Percentiles rank a stretch among this genome's conserved stretches.
These are phyloP conservation scores for Psilocybe subaeruginosa DNA, from an alignment of 768 basidiomycete genomes.

Conservation along the genomic window DNA sequence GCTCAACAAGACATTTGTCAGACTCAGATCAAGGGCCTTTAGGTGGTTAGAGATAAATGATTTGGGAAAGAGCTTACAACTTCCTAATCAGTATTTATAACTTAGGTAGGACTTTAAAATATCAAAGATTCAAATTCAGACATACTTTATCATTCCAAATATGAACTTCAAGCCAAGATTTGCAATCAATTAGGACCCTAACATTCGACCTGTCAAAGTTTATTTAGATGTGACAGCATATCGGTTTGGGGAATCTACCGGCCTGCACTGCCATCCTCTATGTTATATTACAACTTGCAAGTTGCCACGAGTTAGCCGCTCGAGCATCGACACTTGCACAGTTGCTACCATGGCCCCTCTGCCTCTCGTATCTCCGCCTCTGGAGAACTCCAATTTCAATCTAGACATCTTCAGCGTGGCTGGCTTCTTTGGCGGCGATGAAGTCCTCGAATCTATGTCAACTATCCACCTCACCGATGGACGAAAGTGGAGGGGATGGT, in stretches of 20 bases:
- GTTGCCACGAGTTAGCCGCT: background rate
- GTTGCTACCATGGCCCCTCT: constrained; percentile 9
- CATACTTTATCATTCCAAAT: too few species aligned
- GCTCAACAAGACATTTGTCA: too few species aligned
- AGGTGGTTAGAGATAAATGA: too few species aligned
- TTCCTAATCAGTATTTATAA: too few species aligned
- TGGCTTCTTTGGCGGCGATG: constrained; percentile 15
- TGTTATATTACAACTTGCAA: background rate
- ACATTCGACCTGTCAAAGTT: background rate
- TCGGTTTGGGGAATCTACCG: background rate
- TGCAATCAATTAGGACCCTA: too few species aligned
- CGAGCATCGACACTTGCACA: background rate
- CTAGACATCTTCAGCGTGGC: constrained; percentile 13
- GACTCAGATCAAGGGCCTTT: too few species aligned
- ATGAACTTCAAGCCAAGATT: too few species aligned
- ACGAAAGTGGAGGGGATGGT: constrained; percentile 16
- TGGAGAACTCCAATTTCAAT: constrained; percentile 10
- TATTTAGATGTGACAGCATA: background rate
- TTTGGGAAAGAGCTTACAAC: too few species aligned
- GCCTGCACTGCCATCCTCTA: background rate
- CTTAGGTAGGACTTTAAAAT: too few species aligned
- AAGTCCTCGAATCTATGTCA: constrained; percentile 12
- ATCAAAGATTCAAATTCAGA: too few species aligned
- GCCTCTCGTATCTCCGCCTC: constrained; percentile 1
- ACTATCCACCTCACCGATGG: constrained; percentile 14